Evolutionary conservation across 176 grass and related monocot species (phyloP), one percentile per base, ranked within the genome.

Genomic region (Bromus sterilis): DNA sequence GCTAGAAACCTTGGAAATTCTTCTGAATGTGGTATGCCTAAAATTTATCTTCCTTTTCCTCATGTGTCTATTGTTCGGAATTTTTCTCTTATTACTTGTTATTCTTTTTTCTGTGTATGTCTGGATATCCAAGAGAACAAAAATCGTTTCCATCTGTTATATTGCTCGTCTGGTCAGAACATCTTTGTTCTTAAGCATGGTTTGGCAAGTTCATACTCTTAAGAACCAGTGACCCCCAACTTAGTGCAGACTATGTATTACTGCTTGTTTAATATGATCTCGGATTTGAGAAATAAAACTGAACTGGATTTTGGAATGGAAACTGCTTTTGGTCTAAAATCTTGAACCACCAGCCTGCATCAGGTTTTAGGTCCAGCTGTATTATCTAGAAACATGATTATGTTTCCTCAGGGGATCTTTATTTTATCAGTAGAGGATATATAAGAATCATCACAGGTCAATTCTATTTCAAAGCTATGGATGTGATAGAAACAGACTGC

Each of bases 1-100:
- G 42, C 66, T 98, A 14, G 76, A 92, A 84, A 86, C 92, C 81
- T 78, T 98, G 81, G 92, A 88, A 88, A 80, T 88, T 88, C 92
- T 98, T 74, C 80, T 98, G 40, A 93, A 81, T 84, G 86, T 89
- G 86, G 95, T 98, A 91, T 82, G 55, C 62, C 31, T 35, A 82
- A 48, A 77, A 87, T 72, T 51, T 60, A 71, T 43, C 57, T 42
- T 76, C 18, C 32, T 82, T 41, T 35, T 70, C 48, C 48, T 53
- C 18, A 23, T 43, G 18, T 21, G 69, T 20, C 55, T 66, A 43
- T 43, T 74, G 66, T 78, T 63, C 24, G 5, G 31, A 63, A 30
- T 7, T 35, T 29, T 56, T 69, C 14, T 80, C 46, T 34, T 74
- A 43, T 40, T 71, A 71, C 16, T 21, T 72, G 4, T 73, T 49